These are phyloP conservation scores for Sextonia rubra DNA, from an alignment of 164 flowering plant species.

Conservation along the genomic window DNA sequence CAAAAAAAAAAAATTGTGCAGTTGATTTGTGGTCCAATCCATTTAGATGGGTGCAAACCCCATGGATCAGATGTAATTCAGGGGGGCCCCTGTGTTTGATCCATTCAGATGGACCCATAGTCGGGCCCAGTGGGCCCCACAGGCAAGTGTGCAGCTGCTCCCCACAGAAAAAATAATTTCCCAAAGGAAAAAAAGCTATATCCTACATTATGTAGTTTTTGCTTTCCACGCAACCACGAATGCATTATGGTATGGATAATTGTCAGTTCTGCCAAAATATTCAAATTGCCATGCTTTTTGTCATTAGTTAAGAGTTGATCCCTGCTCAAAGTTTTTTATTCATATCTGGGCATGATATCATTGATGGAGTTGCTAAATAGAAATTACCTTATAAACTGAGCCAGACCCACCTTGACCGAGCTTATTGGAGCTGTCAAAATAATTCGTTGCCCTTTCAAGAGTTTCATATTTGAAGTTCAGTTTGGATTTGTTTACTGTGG, in stretches of 20 bases:
- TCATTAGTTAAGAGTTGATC: neutral
- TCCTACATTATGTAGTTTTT: neutral
- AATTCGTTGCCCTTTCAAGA: slow-evolving; percentile 72
- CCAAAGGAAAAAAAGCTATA: neutral
- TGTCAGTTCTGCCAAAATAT: too few species aligned
- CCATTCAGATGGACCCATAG: too few species aligned
- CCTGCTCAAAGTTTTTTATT: neutral
- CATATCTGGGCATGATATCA: neutral
- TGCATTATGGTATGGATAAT: neutral
- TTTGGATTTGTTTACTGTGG: slow-evolving; percentile 48
- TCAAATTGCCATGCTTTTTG: neutral
- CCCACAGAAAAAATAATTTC: too few species aligned
- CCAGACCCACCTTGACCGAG: slow-evolving; percentile 88
- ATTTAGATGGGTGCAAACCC: too few species aligned
- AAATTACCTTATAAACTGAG: slow-evolving; percentile 59
- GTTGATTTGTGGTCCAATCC: too few species aligned
- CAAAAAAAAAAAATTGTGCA: too few species aligned
- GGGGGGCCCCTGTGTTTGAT: too few species aligned
- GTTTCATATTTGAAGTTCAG: slow-evolving; percentile 61
- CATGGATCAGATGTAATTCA: too few species aligned
- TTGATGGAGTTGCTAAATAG: neutral
- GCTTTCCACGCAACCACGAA: neutral
- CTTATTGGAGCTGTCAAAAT: slow-evolving; percentile 51
- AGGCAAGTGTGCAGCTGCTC: too few species aligned
- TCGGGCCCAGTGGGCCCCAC: too few species aligned